Conservation (phyloP, 495 filamentous ascomycete species). For the Hypoxylon cercidicola region DNA sequence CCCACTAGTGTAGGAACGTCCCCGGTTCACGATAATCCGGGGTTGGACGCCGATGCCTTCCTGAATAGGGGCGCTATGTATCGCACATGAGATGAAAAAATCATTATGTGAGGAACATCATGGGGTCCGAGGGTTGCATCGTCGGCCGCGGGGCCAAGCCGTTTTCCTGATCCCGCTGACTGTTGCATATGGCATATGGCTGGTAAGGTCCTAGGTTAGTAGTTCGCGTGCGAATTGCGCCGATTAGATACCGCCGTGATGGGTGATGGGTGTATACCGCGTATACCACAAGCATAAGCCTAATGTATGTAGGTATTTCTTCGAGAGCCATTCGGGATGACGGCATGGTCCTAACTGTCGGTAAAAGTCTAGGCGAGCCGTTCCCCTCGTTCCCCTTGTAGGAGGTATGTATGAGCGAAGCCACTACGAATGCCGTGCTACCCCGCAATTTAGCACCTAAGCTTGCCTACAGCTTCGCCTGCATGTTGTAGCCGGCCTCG, state of each 20-base stretch:
- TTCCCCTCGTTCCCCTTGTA: slow-evolving; percentile 8
- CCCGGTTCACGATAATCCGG: slow-evolving; percentile 38
- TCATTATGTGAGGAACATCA: slow-evolving; percentile 25
- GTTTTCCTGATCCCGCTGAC: slow-evolving; percentile 19
- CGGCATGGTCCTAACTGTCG: slow-evolving; percentile 37
- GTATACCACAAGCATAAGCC: too few species aligned
- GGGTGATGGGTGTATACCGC: slow-evolving; percentile 3
- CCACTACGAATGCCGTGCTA: slow-evolving; percentile 40
- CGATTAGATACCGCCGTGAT: slow-evolving; percentile 35
- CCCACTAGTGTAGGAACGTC: slow-evolving; percentile 6
- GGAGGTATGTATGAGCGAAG: slow-evolving; percentile 14
- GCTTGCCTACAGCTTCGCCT: slow-evolving; percentile 30
- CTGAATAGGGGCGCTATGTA: slow-evolving; percentile 24
- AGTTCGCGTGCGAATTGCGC: slow-evolving; percentile 28
- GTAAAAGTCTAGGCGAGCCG: slow-evolving; percentile 29
- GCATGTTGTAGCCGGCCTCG: slow-evolving; percentile 36
- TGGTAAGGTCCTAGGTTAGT: background rate
- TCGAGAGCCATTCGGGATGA: slow-evolving; percentile 34
- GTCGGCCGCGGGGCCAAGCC: slow-evolving; percentile 27
- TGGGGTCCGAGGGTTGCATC: slow-evolving; percentile 38
- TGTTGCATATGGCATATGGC: background rate
- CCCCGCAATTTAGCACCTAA: slow-evolving; percentile 41
- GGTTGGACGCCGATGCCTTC: slow-evolving; percentile 27
- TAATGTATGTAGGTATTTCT: slow-evolving; percentile 14
- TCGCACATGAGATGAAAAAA: slow-evolving; percentile 39